Conservation (phyloP, 1,139 yeast species). For the Sporopachydermia cereana region DNA sequence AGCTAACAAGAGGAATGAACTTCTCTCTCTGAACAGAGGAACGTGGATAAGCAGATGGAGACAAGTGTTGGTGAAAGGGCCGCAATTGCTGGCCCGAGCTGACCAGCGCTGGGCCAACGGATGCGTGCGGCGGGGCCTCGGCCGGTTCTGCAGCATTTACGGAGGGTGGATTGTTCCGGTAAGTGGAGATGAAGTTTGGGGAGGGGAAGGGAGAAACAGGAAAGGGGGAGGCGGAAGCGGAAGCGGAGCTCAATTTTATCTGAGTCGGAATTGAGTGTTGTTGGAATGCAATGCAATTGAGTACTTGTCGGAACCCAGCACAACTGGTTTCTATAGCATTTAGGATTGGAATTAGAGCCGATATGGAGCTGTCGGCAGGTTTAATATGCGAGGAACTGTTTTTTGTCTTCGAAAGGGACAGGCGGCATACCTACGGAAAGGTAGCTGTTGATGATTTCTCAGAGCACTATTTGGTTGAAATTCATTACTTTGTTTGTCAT, state of each 20-base stretch:
- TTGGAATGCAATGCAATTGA: neutral
- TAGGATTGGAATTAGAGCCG: too few relatives aligned
- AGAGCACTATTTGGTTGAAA: too few relatives aligned
- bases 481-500: too few relatives aligned
- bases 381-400: too few relatives aligned
- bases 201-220: neutral
- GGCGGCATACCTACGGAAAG: too few relatives aligned
- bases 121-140: neutral
- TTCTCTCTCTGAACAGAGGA: neutral
- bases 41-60: neutral
- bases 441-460: too few relatives aligned
- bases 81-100: neutral
- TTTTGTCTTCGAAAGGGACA: too few relatives aligned
- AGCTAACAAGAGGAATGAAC: neutral
- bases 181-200: neutral
- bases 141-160: neutral
- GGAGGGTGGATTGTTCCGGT: slow-evolving; percentile 6
- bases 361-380: too few relatives aligned
- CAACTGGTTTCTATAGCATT: neutral
- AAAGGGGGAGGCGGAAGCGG: neutral
- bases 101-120: neutral
- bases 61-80: neutral
- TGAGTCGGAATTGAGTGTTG: neutral
- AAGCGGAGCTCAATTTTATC: neutral
- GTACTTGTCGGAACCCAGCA: neutral